Evolutionary conservation across 2,329 filamentous ascomycete species (phyloP).

Genomic region (Diaporthe velutina): DNA sequence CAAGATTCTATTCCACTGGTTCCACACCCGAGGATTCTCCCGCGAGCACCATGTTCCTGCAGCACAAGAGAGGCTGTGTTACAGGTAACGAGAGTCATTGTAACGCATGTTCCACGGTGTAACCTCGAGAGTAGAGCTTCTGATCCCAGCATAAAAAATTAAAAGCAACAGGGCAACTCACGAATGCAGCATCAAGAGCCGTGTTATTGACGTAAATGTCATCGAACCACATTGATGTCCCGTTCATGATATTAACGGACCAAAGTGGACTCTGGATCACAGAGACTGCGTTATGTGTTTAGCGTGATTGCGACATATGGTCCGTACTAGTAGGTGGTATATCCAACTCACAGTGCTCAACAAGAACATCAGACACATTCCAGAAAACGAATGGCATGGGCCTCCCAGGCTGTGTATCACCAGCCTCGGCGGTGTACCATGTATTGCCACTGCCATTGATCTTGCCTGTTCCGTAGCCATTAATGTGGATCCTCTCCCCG

Average conservation of each 20-base stretch:
- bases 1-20: background rate
- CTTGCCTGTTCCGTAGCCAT: conserved; percentile 65
- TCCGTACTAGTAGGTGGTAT: background rate
- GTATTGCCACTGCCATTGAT: conserved; percentile 67
- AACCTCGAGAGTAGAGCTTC: background rate
- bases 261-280: conserved; percentile 65
- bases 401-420: conserved; percentile 60
- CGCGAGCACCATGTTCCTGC: background rate
- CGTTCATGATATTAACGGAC: conserved; percentile 70
- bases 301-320: background rate
- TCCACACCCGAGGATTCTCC: background rate
- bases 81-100: background rate
- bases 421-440: conserved; percentile 65
- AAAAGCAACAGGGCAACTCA: background rate
- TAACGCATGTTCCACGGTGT: background rate
- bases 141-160: background rate
- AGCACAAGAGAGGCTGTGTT: background rate
- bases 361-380: conserved; percentile 67
- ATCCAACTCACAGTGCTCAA: conserved; percentile 56
- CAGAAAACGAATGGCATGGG: conserved; percentile 71
- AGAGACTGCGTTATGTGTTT: conserved; percentile 48
- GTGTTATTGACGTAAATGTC: conserved; percentile 66
- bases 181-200: conserved; percentile 57
- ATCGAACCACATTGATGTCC: conserved; percentile 64
- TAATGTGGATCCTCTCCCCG: conserved; percentile 62